Evolutionary conservation across 805 yeast species (phyloP), one percentile per base, ranked within the genome.

Genomic region (Kuraishia ogatae): DNA sequence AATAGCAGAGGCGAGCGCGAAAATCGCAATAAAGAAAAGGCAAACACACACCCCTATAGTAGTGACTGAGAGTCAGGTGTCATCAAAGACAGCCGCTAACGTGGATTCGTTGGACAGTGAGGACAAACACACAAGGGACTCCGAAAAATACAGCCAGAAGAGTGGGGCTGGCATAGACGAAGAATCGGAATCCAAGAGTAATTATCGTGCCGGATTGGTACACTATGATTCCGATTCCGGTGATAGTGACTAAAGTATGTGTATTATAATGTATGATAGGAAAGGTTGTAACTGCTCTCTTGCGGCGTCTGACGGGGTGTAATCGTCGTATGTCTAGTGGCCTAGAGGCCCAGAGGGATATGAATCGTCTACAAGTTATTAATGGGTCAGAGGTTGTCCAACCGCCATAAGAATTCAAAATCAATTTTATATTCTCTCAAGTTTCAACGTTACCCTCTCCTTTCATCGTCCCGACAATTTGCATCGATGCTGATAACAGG

Each of bases 121-220:
- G 29, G 29, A 26, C 10, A 6, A 5, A 26, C 29, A 39, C 19
- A 15, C n/a, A 26, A 39, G 17, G 50, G 29, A 6, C 29, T 26
- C 29, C 10, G 29, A 26, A 26, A 10, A 26, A 26, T 5, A 10
- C 29, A 26, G 29, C 29, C 29, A 49, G n/a, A 46, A 17, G 8
- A 22, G 17, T n/a, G 22, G 39, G 11, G 50, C 2, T 24, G 52
- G 13, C 7, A 2, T 5, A 7, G 29, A 19, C 21, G 23, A n/a
- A 28, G 23, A 17, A 20, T n/a, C 5, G 23, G 35, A 52, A 29
- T 7, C 15, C n/a, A 28, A 43, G 35, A 29, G 2, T 65, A 70
- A 48, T 77, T 78, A 2, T 64, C 67, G 28, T 56, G n/a, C 17
- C 43, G 17, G 17, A 6, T 46, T 46, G 21, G 49, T 46, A 7